Base-by-base conservation (phyloP, 2,329 filamentous ascomycete species). In the Celoporthe dispersa region DNA sequence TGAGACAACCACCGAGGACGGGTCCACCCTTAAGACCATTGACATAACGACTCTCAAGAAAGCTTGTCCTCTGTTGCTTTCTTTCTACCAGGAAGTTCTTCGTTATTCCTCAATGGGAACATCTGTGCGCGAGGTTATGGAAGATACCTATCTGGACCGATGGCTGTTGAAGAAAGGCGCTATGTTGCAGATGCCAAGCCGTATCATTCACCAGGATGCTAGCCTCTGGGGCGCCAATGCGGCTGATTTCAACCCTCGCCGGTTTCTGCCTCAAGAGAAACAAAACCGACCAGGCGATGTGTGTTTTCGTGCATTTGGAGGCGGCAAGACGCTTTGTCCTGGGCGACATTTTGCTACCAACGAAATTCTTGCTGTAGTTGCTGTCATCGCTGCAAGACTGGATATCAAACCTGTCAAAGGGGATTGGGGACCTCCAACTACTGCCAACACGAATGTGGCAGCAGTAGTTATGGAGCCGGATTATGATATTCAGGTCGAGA, bases 21-120 rank as follows among this genome's bases (percentile, higher is more conserved):
- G 69, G 7, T 25, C 66, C 9, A 62, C 48, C 14, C 22, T 73
- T 14, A 76, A 74, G 33, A 63, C 68, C 14, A 63, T 76, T 28
- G 73, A 77, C 66, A 75, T 83, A 2, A 77, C 75, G 12, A 73
- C 66, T 8, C 71, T 83, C 12, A 81, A 80, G 61, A 71, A 75
- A 1, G 73, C 67, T 2, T 84, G 81, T 70, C 79, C 80, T 2
- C 76, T 82, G 0, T 71, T 85, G 4, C 70, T 79, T 3, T 82
- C 82, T 8, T 77, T 78, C 2, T 79, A 81, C 55, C 78, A 84
- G 64, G 83, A 85, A 71, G 78, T 78, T 1, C 76, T 84, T 11
- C 80, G 83, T 3, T 76, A 77, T 63, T 75, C 78, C 60, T 78
- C 78, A 33, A 80, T 80, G 37, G 80, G 80, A 3, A 78, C 78